Percentiles rank a stretch among this genome's conserved stretches.
Evolutionary conservation across 2,329 filamentous ascomycete species (phyloP).

Genomic region (Podosphaera leucotricha): DNA sequence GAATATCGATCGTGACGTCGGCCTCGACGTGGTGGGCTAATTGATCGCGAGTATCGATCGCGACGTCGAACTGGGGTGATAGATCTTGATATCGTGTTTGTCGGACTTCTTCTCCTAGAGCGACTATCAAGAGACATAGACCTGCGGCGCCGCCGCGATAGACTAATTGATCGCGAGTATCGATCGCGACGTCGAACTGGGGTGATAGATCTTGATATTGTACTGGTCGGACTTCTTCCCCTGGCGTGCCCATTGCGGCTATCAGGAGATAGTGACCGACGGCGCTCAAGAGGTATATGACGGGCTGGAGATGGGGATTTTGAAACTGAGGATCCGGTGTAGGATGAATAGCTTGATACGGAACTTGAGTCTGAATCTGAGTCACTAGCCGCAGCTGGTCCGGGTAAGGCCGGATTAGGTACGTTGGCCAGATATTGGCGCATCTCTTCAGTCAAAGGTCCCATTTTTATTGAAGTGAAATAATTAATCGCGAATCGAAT

Average conservation of each 20-base stretch:
- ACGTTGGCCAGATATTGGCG: conserved; percentile 73
- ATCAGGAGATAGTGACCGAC: conserved; percentile 4
- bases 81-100: conserved; percentile 9
- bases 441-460: conserved; percentile 83
- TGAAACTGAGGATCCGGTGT: conserved; percentile 38
- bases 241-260: conserved; percentile 7
- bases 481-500: conserved; percentile 97
- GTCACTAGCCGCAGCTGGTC: conserved; percentile 32
- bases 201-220: conserved; percentile 7
- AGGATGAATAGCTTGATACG: conserved; percentile 58
- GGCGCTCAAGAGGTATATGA: background rate
- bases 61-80: conserved; percentile 5
- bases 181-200: conserved; percentile 1
- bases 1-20: conserved; percentile 4
- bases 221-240: conserved; percentile 12
- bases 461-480: conserved; percentile 96
- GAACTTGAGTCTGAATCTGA: conserved; percentile 45
- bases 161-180: background rate
- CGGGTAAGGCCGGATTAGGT: conserved; percentile 59
- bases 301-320: conserved; percentile 14
- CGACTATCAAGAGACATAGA: conserved; percentile 6
- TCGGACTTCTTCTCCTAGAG: conserved; percentile 11
- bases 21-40: too few species aligned
- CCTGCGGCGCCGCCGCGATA: too few species aligned
- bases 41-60: conserved; percentile 4